phyloP scores from a whole-genome alignment of 2,329 filamentous ascomycete species.

The Xylariomycetidae sp. region DNA sequence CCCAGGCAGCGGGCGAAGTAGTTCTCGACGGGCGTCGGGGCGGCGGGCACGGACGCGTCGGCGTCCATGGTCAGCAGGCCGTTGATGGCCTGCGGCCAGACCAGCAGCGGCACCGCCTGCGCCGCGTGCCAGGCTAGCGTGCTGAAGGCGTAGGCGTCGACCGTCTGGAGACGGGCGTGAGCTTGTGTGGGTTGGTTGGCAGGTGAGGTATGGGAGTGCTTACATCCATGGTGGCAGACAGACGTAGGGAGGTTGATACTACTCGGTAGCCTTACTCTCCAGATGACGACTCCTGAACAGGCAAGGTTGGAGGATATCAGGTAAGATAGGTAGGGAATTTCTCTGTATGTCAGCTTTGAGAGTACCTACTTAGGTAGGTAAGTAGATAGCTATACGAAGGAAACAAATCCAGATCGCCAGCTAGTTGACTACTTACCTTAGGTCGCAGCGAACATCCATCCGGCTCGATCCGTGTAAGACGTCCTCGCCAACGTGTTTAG shows the following conservation, averaged over 20 bases:
- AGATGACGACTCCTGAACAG: too few relatives aligned
- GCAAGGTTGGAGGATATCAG: too few relatives aligned
- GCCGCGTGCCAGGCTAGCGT: conserved; percentile 45
- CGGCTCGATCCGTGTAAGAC: too few relatives aligned
- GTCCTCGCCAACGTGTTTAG: not conserved
- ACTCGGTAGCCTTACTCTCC: too few relatives aligned
- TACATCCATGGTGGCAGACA: conserved; percentile 27
- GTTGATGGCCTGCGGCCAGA: conserved; percentile 42
- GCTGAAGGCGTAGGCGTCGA: conserved; percentile 44
- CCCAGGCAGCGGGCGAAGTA: conserved; percentile 71
- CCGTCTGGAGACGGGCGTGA: conserved; percentile 30
- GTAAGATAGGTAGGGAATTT: too few relatives aligned
- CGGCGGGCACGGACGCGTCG: not conserved
- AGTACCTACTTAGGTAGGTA: too few relatives aligned
- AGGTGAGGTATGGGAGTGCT: conserved; percentile 2
- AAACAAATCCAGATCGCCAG: too few relatives aligned
- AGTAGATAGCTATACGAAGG: too few relatives aligned
- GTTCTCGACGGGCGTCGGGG: conserved; percentile 50
- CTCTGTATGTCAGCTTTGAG: too few relatives aligned
- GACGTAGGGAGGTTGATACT: too few relatives aligned
- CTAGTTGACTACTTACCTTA: too few relatives aligned
- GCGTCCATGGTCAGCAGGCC: conserved; percentile 31
- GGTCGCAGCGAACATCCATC: too few relatives aligned
- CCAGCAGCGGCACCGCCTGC: conserved; percentile 41
- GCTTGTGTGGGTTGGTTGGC: not conserved